Conservation (phyloP, 805 yeast genomes). For the Brettanomyces anomalus region DNA sequence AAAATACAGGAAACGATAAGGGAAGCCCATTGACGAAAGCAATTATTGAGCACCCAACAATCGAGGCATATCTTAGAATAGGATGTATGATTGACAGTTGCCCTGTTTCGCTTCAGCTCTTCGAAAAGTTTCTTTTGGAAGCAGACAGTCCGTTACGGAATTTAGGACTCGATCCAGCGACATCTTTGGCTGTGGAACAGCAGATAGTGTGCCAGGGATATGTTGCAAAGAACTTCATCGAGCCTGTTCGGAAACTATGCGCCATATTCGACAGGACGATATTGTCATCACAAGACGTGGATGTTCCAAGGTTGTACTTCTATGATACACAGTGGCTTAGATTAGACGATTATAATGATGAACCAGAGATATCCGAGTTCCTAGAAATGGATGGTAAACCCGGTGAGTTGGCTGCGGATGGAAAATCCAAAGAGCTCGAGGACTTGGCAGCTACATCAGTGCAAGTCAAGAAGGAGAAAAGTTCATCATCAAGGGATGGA, state of each 20-base stretch:
- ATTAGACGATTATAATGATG: constrained; percentile 16
- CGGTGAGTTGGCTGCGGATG: background rate
- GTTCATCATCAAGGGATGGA: background rate
- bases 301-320: constrained; percentile 48
- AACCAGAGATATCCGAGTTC: constrained; percentile 7
- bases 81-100: constrained; percentile 39
- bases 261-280: constrained; percentile 35
- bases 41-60: constrained; percentile 33
- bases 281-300: constrained; percentile 33
- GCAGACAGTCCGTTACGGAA: constrained; percentile 35
- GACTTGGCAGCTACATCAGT: background rate
- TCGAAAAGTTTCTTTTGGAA: constrained; percentile 55
- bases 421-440: background rate
- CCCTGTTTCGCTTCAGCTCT: constrained; percentile 45
- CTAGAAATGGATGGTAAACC: constrained; percentile 1
- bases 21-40: constrained; percentile 9
- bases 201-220: constrained; percentile 52
- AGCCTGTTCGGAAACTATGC: constrained; percentile 34
- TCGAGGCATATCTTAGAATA: constrained; percentile 42
- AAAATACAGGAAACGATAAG: background rate
- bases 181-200: constrained; percentile 48
- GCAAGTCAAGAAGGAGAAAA: background rate
- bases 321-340: constrained; percentile 62
- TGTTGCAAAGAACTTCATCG: constrained; percentile 32
- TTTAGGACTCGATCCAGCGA: constrained; percentile 29